A percentile compares a stretch with the other conserved stretches of the same genome.
Evolutionary conservation across 2,329 filamentous ascomycete species (phyloP).

Genomic region (Monilinia fructigena): DNA sequence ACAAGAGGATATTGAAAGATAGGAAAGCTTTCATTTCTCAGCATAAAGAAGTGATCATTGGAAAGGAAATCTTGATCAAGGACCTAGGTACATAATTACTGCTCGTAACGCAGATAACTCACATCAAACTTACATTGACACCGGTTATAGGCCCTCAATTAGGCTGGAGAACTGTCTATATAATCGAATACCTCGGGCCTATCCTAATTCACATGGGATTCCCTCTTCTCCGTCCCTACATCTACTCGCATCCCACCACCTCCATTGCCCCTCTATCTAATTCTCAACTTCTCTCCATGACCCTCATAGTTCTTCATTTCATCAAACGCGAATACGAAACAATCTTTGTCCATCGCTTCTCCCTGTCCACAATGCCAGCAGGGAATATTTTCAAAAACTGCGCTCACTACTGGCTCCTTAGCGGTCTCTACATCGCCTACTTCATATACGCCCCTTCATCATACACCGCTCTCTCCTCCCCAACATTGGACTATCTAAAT

Average conservation of each 20-base stretch:
- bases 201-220: slow-evolving; percentile 80
- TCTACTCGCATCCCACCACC: slow-evolving; percentile 55
- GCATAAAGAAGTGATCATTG: slow-evolving; percentile 49
- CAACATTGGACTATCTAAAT: slow-evolving; percentile 49
- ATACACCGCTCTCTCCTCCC: slow-evolving; percentile 53
- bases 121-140: neutral
- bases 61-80: slow-evolving; percentile 75
- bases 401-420: slow-evolving; percentile 86
- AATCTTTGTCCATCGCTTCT: slow-evolving; percentile 92
- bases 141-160: slow-evolving; percentile 71
- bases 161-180: slow-evolving; percentile 88
- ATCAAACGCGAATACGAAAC: slow-evolving; percentile 95
- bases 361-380: slow-evolving; percentile 87
- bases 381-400: slow-evolving; percentile 94
- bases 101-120: neutral
- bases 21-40: slow-evolving; percentile 54
- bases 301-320: slow-evolving; percentile 79
- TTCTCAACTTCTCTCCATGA: slow-evolving; percentile 72
- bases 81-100: slow-evolving; percentile 69
- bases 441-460: slow-evolving; percentile 80
- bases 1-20: slow-evolving; percentile 63
- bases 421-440: slow-evolving; percentile 77
- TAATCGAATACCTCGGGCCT: slow-evolving; percentile 92
- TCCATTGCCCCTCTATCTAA: slow-evolving; percentile 54
- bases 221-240: slow-evolving; percentile 67